A percentile compares a stretch with the other conserved stretches of the same genome.
Conservation (phyloP, 495 filamentous ascomycete species). For the Entonaema liquescens region DNA sequence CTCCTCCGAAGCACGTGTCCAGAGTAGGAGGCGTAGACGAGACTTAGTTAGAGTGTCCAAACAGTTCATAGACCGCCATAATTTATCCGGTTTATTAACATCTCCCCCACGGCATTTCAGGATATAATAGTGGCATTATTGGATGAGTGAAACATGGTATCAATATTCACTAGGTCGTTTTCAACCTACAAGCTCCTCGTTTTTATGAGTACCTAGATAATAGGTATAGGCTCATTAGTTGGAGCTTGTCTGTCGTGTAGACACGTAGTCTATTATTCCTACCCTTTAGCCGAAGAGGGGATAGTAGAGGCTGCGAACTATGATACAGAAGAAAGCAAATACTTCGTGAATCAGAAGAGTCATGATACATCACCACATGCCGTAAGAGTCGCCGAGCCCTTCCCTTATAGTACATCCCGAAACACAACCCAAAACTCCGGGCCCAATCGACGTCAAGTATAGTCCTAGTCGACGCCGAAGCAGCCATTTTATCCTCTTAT, state of each 20-base stretch:
- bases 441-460: constrained; percentile 21
- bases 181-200: background rate
- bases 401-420: constrained; percentile 20
- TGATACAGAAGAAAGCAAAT: constrained; percentile 25
- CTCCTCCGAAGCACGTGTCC: background rate
- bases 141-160: background rate
- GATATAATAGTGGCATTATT: background rate
- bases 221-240: background rate
- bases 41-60: background rate
- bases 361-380: constrained; percentile 33
- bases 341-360: constrained; percentile 31
- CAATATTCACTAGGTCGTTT: background rate
- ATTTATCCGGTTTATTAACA: constrained; percentile 21
- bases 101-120: background rate
- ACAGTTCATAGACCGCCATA: background rate
- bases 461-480: background rate
- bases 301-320: constrained; percentile 16
- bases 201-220: background rate
- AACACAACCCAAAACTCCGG: constrained; percentile 40
- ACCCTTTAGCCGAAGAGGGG: constrained; percentile 30
- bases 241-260: background rate
- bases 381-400: constrained; percentile 9
- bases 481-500: background rate
- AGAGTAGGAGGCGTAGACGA: background rate
- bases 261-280: constrained; percentile 5